Evolutionary conservation across 2,329 filamentous ascomycete genomes (phyloP).

Genomic region (Fonsecaea erecta): DNA sequence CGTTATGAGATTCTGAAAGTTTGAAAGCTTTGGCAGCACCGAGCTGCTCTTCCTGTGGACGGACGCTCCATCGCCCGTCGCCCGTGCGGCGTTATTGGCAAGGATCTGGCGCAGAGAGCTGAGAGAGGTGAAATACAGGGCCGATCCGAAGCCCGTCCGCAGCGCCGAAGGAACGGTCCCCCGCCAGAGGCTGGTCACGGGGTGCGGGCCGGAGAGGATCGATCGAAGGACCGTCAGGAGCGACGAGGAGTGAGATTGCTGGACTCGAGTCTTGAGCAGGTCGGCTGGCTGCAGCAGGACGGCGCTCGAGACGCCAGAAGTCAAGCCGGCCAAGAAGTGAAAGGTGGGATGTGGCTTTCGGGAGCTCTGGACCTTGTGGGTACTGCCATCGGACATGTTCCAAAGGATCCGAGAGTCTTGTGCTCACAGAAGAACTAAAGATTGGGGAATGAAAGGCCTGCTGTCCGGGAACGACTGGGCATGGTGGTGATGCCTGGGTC

Average conservation of each 20-base stretch:
- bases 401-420: slow-evolving; percentile 1
- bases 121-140: slow-evolving; percentile 89
- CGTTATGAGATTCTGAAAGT: slow-evolving; percentile 81
- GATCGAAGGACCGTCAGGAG: slow-evolving; percentile 70
- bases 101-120: slow-evolving; percentile 76
- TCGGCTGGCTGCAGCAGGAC: slow-evolving; percentile 93
- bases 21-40: slow-evolving; percentile 78
- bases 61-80: slow-evolving; percentile 29
- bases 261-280: slow-evolving; percentile 92
- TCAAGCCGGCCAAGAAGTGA: slow-evolving; percentile 87
- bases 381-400: slow-evolving; percentile 33
- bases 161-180: slow-evolving; percentile 92
- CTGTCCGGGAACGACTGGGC: slow-evolving; percentile 4
- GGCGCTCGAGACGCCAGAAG: slow-evolving; percentile 84
- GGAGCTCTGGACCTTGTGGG: slow-evolving; percentile 19
- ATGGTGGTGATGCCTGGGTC: slow-evolving; percentile 2
- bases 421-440: neutral
- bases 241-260: slow-evolving; percentile 77
- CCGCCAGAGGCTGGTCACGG: slow-evolving; percentile 81
- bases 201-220: slow-evolving; percentile 69
- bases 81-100: slow-evolving; percentile 45
- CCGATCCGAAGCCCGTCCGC: slow-evolving; percentile 88
- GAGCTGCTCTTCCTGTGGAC: slow-evolving; percentile 49
- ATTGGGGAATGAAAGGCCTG: neutral
- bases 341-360: slow-evolving; percentile 55